Evolutionary conservation across 371 early-diverging fungal species (phyloP).

Genomic region (Lichtheimia ornata): DNA sequence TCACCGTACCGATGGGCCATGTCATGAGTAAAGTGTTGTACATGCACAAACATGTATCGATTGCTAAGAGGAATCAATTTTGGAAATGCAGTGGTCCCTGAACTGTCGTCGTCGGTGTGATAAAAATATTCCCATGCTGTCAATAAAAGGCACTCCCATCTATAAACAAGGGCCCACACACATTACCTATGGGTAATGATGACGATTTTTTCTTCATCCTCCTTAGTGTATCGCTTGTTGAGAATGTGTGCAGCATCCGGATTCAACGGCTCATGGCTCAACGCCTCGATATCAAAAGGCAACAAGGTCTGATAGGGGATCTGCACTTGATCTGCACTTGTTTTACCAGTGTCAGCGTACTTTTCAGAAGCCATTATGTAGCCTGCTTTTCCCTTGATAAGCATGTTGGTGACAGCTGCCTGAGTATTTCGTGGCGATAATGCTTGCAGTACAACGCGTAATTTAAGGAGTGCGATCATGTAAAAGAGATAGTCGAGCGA

Average conservation of each 20-base stretch:
- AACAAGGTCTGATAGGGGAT: background rate
- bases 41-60: constrained; percentile 12
- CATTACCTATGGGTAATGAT: constrained; percentile 11
- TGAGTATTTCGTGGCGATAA: constrained; percentile 39
- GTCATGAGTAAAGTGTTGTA: constrained; percentile 4
- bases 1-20: background rate
- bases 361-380: constrained; percentile 14
- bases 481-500: constrained; percentile 16
- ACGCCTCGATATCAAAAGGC: constrained; percentile 7
- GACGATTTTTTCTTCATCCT: constrained; percentile 15
- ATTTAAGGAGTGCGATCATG: constrained; percentile 25
- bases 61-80: constrained; percentile 33
- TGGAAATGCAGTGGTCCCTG: constrained; percentile 28
- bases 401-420: constrained; percentile 18
- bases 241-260: too few relatives aligned
- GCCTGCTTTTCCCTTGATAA: constrained; percentile 17
- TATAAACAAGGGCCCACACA: too few relatives aligned
- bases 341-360: constrained; percentile 12
- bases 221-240: background rate
- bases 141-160: too few relatives aligned
- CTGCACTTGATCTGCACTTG: background rate
- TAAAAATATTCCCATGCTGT: too few relatives aligned
- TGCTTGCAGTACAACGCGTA: constrained; percentile 14
- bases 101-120: constrained; percentile 17
- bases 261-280: too few relatives aligned